Conservation (phyloP, 2,329 filamentous ascomycete genomes). For the Onygenales sp. region DNA sequence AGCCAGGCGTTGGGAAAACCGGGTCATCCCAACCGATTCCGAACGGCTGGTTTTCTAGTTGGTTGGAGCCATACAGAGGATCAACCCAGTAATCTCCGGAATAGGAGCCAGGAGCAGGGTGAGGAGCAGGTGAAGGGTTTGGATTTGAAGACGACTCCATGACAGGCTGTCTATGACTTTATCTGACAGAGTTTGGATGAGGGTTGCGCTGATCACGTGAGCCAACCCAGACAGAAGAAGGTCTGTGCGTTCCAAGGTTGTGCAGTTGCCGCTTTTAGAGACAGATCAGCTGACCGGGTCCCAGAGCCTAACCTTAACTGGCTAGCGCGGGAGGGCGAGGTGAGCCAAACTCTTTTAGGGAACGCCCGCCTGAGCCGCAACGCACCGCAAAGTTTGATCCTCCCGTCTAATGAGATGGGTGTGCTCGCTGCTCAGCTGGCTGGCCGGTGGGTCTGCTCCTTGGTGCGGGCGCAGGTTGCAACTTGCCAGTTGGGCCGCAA, state of each 20-base stretch:
- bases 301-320: not conserved
- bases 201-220: constrained; percentile 4
- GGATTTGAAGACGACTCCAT: constrained; percentile 25
- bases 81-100: constrained; percentile 30
- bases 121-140: constrained; percentile 19
- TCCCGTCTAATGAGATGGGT: too few relatives aligned
- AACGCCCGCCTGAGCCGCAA: not conserved
- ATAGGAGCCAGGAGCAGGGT: constrained; percentile 17
- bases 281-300: not conserved
- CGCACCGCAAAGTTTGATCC: not conserved
- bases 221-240: not conserved
- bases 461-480: not conserved
- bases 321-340: not conserved
- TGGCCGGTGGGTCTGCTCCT: not conserved
- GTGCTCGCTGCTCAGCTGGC: not conserved
- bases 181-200: not conserved
- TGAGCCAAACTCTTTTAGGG: not conserved
- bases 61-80: constrained; percentile 18
- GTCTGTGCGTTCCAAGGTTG: not conserved
- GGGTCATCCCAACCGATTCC: constrained; percentile 29
- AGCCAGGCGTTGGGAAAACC: constrained; percentile 23
- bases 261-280: constrained; percentile 4
- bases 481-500: not conserved
- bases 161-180: not conserved
- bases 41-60: constrained; percentile 19